These are phyloP conservation scores for Wickerhamomyces sp. DNA, from an alignment of 1,139 yeast species.

Conservation along the genomic window DNA sequence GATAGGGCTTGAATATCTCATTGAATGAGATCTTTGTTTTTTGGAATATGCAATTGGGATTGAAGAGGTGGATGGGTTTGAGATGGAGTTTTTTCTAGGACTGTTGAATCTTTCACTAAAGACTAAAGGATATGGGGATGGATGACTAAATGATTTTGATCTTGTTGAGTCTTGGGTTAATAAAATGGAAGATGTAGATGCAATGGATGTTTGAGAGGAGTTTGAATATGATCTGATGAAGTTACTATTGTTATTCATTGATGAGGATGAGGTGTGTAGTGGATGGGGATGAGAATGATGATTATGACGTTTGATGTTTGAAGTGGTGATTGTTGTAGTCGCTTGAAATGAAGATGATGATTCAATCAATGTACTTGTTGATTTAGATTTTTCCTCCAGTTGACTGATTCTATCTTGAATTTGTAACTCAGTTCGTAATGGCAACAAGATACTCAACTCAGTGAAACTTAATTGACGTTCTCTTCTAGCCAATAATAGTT, in stretches of 20 bases:
- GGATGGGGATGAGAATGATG: constrained; percentile 6
- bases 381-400: constrained; percentile 32
- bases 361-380: constrained; percentile 1
- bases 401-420: constrained; percentile 59
- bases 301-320: not conserved
- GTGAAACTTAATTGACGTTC: constrained; percentile 61
- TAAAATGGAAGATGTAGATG: constrained; percentile 1
- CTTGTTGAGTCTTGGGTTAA: constrained; percentile 5
- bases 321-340: not conserved
- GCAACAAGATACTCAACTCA: constrained; percentile 68
- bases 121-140: constrained; percentile 10
- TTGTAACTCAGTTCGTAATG: constrained; percentile 70
- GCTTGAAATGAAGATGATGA: no score
- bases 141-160: constrained; percentile 14
- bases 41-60: not conserved
- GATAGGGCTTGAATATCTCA: constrained; percentile 3
- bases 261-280: constrained; percentile 2
- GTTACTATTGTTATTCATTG: not conserved
- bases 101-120: constrained; percentile 10
- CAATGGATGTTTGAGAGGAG: constrained; percentile 5
- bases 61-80: not conserved
- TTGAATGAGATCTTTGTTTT: constrained; percentile 11
- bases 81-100: constrained; percentile 11
- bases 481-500: constrained; percentile 56
- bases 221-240: constrained; percentile 9